Percentiles rank a stretch among this genome's conserved stretches.
Conservation (phyloP, 768 basidiomycete genomes). For the Ramaria sp. region DNA sequence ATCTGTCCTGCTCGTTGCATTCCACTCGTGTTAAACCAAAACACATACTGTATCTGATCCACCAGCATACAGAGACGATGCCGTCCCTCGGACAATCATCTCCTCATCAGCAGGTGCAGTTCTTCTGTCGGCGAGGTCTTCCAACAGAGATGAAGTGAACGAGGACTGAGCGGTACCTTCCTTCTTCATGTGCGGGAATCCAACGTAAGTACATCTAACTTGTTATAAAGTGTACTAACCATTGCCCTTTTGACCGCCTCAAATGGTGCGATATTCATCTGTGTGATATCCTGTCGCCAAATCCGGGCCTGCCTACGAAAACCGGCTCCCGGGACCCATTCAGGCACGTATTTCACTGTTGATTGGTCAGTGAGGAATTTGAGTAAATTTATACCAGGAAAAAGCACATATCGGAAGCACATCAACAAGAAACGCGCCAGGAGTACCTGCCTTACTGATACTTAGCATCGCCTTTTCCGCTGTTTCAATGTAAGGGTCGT, state of each 20-base stretch:
- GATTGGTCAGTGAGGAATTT: background rate
- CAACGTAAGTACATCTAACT: background rate
- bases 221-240: slow-evolving; percentile 18
- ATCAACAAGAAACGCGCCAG: slow-evolving; percentile 2
- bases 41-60: slow-evolving; percentile 33
- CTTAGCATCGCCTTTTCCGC: background rate
- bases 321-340: slow-evolving; percentile 56
- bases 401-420: background rate
- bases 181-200: background rate
- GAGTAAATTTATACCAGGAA: background rate
- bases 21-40: background rate
- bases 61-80: slow-evolving; percentile 29
- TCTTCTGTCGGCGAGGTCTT: slow-evolving; percentile 4
- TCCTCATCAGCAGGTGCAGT: slow-evolving; percentile 8
- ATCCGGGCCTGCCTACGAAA: slow-evolving; percentile 49
- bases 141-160: background rate
- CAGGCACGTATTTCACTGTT: slow-evolving; percentile 37
- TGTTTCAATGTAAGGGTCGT: slow-evolving; percentile 33
- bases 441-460: background rate
- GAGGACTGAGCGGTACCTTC: background rate
- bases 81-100: slow-evolving; percentile 26
- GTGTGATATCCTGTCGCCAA: slow-evolving; percentile 42
- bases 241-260: slow-evolving; percentile 26
- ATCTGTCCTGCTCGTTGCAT: background rate
- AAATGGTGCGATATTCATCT: slow-evolving; percentile 40